Base-by-base conservation (phyloP, 2,329 filamentous ascomycete genomes). In the Magnaporthales sp. region DNA sequence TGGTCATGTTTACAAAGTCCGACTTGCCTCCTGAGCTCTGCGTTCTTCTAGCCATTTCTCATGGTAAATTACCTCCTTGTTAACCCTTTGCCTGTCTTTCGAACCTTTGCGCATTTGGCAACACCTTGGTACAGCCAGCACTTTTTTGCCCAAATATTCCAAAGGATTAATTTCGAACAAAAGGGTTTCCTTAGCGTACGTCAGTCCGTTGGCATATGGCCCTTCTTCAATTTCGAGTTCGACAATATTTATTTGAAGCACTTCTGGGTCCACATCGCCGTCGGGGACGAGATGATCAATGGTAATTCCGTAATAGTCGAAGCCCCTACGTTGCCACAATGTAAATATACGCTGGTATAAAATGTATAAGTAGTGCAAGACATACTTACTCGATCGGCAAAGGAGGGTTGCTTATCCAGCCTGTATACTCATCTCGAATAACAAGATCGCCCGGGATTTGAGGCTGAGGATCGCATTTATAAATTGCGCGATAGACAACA, bases 241-340 rank as follows among this genome's bases (percentile, higher is more conserved):
- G 62, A 78, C 70, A 64, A 81, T 79, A 58, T 79, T 80, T 62
- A 80, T 77, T 69, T 78, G 75, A 22, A 80, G 68, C 1, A 79
- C 76, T 67, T 81, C 77, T n/a, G 77, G 78, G 67, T 77, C 70
- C 29, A 38, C 38, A 64, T 81, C 75, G 56, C 76, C 69, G 5
- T 66, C 15, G 2, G 76, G 75, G 62, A 80, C 76, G 32, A 76
- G 71, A 66, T 80, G 73, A 68, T 80, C 77, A 68, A 81, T 80
- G n/a, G 77, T n/a, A n/a, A n/a, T n/a, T n/a, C n/a, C n/a, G n/a
- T n/a, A n/a, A n/a, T n/a, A n/a, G n/a, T n/a, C n/a, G 79, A 51
- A 80, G 75, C 30, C 77, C 74, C 67, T 80, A n/a, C n/a, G n/a
- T n/a, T n/a, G n/a, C n/a, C n/a, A n/a, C n/a, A n/a, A n/a, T n/a